Percentiles rank a stretch among this genome's conserved stretches.
These are phyloP conservation scores for Polygonum maritimum DNA, from an alignment of 148 eudicot species.

Conservation along the genomic window DNA sequence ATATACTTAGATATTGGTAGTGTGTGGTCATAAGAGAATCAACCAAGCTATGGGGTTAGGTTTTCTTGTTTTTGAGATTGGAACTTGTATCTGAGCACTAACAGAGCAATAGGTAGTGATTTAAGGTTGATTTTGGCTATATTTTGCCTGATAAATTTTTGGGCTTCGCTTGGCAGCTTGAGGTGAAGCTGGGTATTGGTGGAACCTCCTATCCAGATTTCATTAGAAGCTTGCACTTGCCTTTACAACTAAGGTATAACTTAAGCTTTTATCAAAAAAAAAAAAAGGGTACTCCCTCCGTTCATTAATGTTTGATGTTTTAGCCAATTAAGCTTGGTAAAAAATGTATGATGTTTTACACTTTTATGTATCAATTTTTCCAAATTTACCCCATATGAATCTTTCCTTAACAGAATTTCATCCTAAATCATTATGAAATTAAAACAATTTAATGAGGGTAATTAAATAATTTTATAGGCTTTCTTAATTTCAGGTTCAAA, in stretches of 20 bases:
- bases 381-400: no score
- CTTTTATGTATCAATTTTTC: no score
- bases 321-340: no score
- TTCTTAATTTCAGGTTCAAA: no score
- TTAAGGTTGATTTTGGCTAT: neutral
- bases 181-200: slow-evolving; percentile 83
- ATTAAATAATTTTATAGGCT: no score
- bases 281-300: no score
- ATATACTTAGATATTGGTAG: neutral
- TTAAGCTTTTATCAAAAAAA: no score
- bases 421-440: no score
- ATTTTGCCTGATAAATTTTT: neutral
- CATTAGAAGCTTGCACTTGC: slow-evolving; percentile 71
- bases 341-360: no score
- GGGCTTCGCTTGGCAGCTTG: slow-evolving; percentile 48
- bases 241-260: slow-evolving; percentile 84
- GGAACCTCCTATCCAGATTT: slow-evolving; percentile 90
- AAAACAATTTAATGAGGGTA: no score
- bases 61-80: neutral
- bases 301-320: no score
- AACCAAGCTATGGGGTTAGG: neutral
- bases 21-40: neutral
- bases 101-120: neutral
- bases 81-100: neutral
- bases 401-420: no score